Conservation (phyloP, 2,329 filamentous ascomycete genomes). For the Fusarium haematococcum region DNA sequence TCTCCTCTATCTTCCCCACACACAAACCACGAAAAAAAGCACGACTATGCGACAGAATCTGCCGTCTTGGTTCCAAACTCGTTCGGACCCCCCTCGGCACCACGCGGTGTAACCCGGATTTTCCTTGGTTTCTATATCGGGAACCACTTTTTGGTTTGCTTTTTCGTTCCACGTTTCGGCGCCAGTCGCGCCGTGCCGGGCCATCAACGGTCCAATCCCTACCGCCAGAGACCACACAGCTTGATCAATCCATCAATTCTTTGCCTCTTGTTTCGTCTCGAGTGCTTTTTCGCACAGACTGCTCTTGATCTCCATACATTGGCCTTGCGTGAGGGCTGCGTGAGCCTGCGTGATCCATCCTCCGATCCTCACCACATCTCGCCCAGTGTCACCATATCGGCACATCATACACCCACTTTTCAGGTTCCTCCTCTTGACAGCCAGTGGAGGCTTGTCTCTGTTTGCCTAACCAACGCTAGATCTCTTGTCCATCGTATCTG, state of each 20-base stretch:
- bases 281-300: neutral
- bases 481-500: neutral
- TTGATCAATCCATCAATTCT: neutral
- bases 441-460: neutral
- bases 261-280: constrained; percentile 15
- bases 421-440: neutral
- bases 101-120: constrained; percentile 6
- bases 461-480: neutral
- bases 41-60: constrained; percentile 9
- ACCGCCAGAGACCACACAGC: neutral
- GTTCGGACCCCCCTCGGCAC: constrained; percentile 12
- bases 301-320: neutral
- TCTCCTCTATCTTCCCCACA: constrained; percentile 15
- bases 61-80: constrained; percentile 7
- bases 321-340: constrained; percentile 11
- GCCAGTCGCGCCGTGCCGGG: constrained; percentile 13
- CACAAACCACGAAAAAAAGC: neutral
- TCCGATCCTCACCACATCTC: constrained; percentile 38
- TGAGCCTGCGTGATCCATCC: constrained; percentile 36
- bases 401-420: constrained; percentile 11
- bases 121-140: constrained; percentile 21
- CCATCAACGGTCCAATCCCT: neutral
- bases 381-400: constrained; percentile 15
- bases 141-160: constrained; percentile 34
- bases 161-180: constrained; percentile 18